These are phyloP conservation scores for Parmales sp. DNA, from an alignment of 108 stramenopile species.

Conservation along the genomic window DNA sequence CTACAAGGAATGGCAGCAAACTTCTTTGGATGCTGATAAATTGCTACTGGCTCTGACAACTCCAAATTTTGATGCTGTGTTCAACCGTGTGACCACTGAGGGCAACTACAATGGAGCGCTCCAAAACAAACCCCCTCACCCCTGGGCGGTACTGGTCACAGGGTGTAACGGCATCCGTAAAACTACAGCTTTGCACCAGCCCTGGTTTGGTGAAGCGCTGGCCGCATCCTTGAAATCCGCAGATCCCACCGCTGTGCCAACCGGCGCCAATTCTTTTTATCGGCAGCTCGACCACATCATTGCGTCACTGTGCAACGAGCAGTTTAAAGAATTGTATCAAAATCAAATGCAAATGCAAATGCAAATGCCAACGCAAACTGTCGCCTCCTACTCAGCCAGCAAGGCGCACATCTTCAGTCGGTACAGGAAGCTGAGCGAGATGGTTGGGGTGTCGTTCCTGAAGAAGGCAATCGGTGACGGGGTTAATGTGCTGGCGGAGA, in stretches of 20 bases:
- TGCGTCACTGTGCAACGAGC: conserved; percentile 60
- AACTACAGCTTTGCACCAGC: conserved; percentile 68
- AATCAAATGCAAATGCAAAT: background rate
- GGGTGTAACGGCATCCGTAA: conserved; percentile 81
- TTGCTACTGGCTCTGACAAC: too few relatives aligned
- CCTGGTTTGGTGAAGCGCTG: conserved; percentile 57
- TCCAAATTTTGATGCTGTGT: too few relatives aligned
- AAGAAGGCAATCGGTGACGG: conserved; percentile 43
- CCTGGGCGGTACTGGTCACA: conserved; percentile 77
- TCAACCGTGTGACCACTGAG: too few relatives aligned
- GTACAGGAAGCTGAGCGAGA: conserved; percentile 64
- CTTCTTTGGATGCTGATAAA: too few relatives aligned
- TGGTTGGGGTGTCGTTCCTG: conserved; percentile 56
- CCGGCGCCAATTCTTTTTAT: conserved; percentile 59
- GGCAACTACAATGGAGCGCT: too few relatives aligned
- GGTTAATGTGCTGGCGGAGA: conserved; percentile 70
- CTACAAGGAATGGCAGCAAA: too few relatives aligned
- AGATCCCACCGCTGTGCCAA: conserved; percentile 23
- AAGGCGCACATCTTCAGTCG: conserved; percentile 77
- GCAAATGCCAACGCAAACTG: conserved; percentile 28
- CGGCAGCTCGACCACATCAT: conserved; percentile 84
- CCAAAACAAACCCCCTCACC: conserved; percentile 20
- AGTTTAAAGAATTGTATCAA: conserved; percentile 50
- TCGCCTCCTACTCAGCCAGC: conserved; percentile 51
- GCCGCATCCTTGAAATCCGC: conserved; percentile 39